Conservation (phyloP, 441 rosid genomes). For the Aquilaria agallochum region DNA sequence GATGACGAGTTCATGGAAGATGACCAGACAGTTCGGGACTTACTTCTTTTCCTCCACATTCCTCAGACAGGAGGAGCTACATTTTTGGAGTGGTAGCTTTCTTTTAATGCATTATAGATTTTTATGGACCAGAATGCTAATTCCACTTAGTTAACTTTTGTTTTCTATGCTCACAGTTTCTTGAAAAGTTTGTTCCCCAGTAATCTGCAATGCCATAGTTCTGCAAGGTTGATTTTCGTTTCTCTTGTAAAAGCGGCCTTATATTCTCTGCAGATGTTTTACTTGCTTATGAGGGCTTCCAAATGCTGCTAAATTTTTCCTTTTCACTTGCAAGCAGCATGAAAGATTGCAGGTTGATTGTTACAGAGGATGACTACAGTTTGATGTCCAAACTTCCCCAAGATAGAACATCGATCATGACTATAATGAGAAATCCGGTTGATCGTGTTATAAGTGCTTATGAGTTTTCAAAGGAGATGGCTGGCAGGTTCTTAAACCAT, state of each 20-base stretch:
- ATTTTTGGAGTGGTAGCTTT: constrained; percentile 75
- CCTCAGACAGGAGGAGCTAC: constrained; percentile 98
- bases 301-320: neutral
- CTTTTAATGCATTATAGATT: neutral
- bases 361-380: constrained; percentile 96
- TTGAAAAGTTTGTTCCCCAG: constrained; percentile 69
- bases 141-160: neutral
- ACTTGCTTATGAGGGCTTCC: neutral
- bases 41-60: constrained; percentile 89
- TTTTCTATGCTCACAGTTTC: constrained; percentile 53
- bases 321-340: constrained; percentile 41
- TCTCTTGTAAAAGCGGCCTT: neutral
- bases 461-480: constrained; percentile 94
- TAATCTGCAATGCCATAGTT: constrained; percentile 80
- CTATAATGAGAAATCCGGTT: constrained; percentile 85
- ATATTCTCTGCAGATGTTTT: neutral
- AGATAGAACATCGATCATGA: constrained; percentile 84
- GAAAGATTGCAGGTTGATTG: constrained; percentile 71
- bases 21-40: constrained; percentile 60
- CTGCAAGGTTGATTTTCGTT: constrained; percentile 30
- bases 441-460: constrained; percentile 89
- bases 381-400: constrained; percentile 77
- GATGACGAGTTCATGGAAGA: constrained; percentile 44
- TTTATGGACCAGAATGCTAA: neutral
- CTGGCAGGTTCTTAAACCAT: constrained; percentile 92